Base-by-base conservation (phyloP, 305 asterid species). In the Plantago lanceolata region DNA sequence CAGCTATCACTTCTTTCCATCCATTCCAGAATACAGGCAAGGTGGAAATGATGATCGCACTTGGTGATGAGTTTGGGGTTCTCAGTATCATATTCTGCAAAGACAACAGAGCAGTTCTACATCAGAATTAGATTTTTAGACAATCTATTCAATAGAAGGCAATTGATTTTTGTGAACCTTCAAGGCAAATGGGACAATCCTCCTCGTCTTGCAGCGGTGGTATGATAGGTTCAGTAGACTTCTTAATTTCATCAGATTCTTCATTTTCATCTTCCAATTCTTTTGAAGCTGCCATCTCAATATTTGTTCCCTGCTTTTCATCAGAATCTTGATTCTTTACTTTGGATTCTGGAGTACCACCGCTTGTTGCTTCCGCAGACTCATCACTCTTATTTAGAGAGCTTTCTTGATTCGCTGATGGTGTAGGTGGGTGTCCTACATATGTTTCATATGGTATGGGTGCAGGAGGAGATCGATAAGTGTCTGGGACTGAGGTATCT, bases 1-100 rank as follows among this genome's bases (percentile, higher is more conserved):
- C 96, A 88, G 5, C 87, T 88, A 48, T 88, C 87, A 73, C 97
- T 88, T 78, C 96, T 86, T 82, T 88, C 97, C 95, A 82, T 82
- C 97, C 97, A 90, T 76, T 88, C 97, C 28, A 90, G 88, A 68
- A 90, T 88, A 78, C 96, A 90, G 40, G 95, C 79, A 17, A 90
- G 82, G 76, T 90, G 97, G 73, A 88, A 90, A 70, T 90, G 91
- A 79, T 90, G 97, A 68, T 86, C 94, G 6, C 97, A 90, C 75
- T 90, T 86, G 17, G 97, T 85, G 67, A 81, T 69, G 57, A 88
- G 81, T 77, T 84, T 90, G 47, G 97, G 97, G 68, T 90, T 88
- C 79, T 90, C 96, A 18, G n/a, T 69, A 71, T 90, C 91, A 61
- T 90, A 90, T 70, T 88, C 97, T 90, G 94, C 75, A 68, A 51